A percentile compares a stretch with the other conserved stretches of the same genome.
Conservation (phyloP, 805 yeast species). For the Maudiozyma bulderi region DNA sequence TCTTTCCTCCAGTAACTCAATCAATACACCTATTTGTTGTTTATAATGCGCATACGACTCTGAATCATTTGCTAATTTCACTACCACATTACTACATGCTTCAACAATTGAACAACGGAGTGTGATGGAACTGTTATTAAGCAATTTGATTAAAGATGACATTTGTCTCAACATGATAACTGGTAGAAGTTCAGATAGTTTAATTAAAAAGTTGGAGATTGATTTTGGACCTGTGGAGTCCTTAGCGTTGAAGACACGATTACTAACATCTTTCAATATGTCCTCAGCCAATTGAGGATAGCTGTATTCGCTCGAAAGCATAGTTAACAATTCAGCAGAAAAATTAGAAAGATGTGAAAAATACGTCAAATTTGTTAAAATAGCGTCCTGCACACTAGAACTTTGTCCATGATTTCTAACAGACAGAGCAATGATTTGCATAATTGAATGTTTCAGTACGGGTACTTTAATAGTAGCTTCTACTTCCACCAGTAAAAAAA, state of each 20-base stretch:
- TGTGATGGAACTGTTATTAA: slow-evolving; percentile 71
- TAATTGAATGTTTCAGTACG: slow-evolving; percentile 46
- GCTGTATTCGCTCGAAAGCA: slow-evolving; percentile 55
- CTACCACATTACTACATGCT: slow-evolving; percentile 73
- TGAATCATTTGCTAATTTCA: slow-evolving; percentile 45
- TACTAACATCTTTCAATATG: slow-evolving; percentile 66
- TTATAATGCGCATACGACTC: slow-evolving; percentile 41
- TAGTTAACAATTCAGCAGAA: slow-evolving; percentile 68
- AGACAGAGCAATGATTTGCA: slow-evolving; percentile 56
- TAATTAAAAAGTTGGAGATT: slow-evolving; percentile 63
- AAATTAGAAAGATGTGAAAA: slow-evolving; percentile 66
- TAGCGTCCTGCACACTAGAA: slow-evolving; percentile 58
- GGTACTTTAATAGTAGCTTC: slow-evolving; percentile 58
- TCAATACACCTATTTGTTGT: slow-evolving; percentile 50
- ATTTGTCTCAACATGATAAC: slow-evolving; percentile 63
- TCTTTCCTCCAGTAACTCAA: slow-evolving; percentile 70
- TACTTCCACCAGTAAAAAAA: slow-evolving; percentile 63
- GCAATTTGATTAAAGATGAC: slow-evolving; percentile 55
- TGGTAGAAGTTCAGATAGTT: slow-evolving; percentile 67
- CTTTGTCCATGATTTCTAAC: slow-evolving; percentile 74
- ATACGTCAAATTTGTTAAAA: slow-evolving; percentile 71
- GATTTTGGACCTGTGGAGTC: slow-evolving; percentile 84
- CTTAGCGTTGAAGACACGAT: slow-evolving; percentile 63
- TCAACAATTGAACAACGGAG: slow-evolving; percentile 87
- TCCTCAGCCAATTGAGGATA: slow-evolving; percentile 67